These are phyloP conservation scores for Gloeostereum incarnatum DNA, from an alignment of 768 basidiomycete genomes.

Conservation along the genomic window DNA sequence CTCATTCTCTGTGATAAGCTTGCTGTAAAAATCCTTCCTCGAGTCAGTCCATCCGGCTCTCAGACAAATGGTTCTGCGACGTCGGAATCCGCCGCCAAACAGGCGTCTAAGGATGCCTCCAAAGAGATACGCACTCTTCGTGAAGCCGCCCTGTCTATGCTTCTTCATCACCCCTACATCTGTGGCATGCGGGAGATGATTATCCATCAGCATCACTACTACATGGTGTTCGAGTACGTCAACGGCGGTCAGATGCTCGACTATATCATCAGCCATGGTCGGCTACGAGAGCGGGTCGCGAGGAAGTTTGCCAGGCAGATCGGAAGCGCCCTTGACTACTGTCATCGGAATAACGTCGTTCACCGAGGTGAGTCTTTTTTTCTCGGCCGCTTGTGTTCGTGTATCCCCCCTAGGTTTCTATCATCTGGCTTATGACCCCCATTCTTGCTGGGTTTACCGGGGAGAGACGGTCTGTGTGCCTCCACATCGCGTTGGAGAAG, in stretches of 20 bases:
- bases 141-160: constrained; percentile 90
- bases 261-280: constrained; percentile 98
- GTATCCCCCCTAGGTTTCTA: too few relatives aligned
- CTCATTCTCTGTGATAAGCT: constrained; percentile 39
- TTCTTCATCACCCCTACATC: constrained; percentile 97
- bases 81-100: constrained; percentile 59
- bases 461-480: too few relatives aligned
- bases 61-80: constrained; percentile 35
- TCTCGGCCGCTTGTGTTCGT: constrained; percentile 4
- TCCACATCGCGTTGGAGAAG: too few relatives aligned
- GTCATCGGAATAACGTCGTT: constrained; percentile 95
- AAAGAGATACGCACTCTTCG: constrained; percentile 96
- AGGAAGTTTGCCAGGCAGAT: constrained; percentile 98
- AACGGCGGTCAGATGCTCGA: constrained; percentile 99
- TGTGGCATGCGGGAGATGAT: constrained; percentile 99
- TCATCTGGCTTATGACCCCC: neutral
- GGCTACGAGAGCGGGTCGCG: constrained; percentile 90
- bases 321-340: constrained; percentile 92
- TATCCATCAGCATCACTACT: constrained; percentile 95
- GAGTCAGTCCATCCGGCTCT: constrained; percentile 58
- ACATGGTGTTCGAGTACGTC: constrained; percentile 99
- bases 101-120: constrained; percentile 80
- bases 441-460: constrained; percentile 1
- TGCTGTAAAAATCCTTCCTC: constrained; percentile 97
- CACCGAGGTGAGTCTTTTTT: constrained; percentile 59